Percentiles rank a stretch among this genome's conserved stretches.
Conservation (phyloP, 352 stramenopile genomes). For the Phytophthora fragariaefolia region DNA sequence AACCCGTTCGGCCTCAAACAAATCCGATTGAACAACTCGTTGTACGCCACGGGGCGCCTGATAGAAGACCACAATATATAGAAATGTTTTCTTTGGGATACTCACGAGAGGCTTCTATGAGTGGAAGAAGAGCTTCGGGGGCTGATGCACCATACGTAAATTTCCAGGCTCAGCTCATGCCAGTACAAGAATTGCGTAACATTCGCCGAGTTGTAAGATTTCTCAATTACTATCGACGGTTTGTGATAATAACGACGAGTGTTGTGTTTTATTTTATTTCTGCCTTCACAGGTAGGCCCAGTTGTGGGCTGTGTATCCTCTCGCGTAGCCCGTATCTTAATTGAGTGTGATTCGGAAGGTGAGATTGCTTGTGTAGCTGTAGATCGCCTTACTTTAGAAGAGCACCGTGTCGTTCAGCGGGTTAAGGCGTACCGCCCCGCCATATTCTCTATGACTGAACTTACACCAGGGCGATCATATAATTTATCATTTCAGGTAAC, state of each 20-base stretch:
- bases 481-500: slow-evolving; percentile 45
- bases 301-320: slow-evolving; percentile 49
- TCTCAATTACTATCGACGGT: background rate
- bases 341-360: slow-evolving; percentile 50
- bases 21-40: slow-evolving; percentile 7
- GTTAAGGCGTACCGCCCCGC: slow-evolving; percentile 28
- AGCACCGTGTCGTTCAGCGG: slow-evolving; percentile 5
- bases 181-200: slow-evolving; percentile 10
- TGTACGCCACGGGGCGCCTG: slow-evolving; percentile 8
- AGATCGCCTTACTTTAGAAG: slow-evolving; percentile 42
- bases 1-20: background rate
- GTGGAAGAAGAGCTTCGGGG: slow-evolving; percentile 5
- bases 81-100: slow-evolving; percentile 12
- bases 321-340: slow-evolving; percentile 39
- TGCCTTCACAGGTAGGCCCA: slow-evolving; percentile 56
- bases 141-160: slow-evolving; percentile 3
- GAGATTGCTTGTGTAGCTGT: slow-evolving; percentile 45
- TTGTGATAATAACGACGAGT: background rate
- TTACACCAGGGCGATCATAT: slow-evolving; percentile 47
- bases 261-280: background rate
- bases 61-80: slow-evolving; percentile 16
- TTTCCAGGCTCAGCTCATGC: slow-evolving; percentile 9
- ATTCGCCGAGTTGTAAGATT: slow-evolving; percentile 26
- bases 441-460: slow-evolving; percentile 37
- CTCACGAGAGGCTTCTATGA: background rate